These are phyloP conservation scores for Leishmania tropica DNA, from an alignment of 208 protist species.

Conservation along the genomic window DNA sequence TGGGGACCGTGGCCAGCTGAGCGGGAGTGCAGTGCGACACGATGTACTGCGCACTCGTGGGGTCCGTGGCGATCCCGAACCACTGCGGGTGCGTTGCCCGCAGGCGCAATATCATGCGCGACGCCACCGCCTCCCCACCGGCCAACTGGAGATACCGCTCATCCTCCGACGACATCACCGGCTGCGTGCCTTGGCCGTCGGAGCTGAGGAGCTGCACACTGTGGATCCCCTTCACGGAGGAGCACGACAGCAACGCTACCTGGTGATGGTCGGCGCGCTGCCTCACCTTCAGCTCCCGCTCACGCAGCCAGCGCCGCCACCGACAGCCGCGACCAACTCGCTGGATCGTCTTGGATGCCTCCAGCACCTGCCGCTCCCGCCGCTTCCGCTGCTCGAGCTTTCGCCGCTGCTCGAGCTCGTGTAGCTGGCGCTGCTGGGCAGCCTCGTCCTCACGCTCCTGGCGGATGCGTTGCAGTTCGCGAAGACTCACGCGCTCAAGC, in stretches of 20 bases:
- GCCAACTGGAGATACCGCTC: slow-evolving; percentile 17
- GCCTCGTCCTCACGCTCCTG: slow-evolving; percentile 36
- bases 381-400: slow-evolving; percentile 42
- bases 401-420: slow-evolving; percentile 29
- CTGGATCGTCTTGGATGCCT: slow-evolving; percentile 57
- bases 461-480: slow-evolving; percentile 33
- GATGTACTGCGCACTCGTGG: slow-evolving; percentile 11
- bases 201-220: neutral
- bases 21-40: slow-evolving; percentile 9
- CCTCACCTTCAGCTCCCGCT: slow-evolving; percentile 20
- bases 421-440: slow-evolving; percentile 12
- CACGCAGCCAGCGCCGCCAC: slow-evolving; percentile 38
- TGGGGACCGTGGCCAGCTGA: slow-evolving; percentile 17
- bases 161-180: slow-evolving; percentile 9
- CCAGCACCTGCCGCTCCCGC: slow-evolving; percentile 33
- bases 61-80: slow-evolving; percentile 28
- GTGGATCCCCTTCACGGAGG: slow-evolving; percentile 5
- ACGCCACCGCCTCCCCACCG: slow-evolving; percentile 17
- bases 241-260: slow-evolving; percentile 24
- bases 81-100: slow-evolving; percentile 41
- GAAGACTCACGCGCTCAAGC: slow-evolving; percentile 57
- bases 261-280: slow-evolving; percentile 26
- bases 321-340: slow-evolving; percentile 49
- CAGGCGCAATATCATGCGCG: slow-evolving; percentile 37
- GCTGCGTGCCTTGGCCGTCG: neutral